Evolutionary conservation across 169 alveolate species (phyloP).

Genomic region (Neospora caninum): DNA sequence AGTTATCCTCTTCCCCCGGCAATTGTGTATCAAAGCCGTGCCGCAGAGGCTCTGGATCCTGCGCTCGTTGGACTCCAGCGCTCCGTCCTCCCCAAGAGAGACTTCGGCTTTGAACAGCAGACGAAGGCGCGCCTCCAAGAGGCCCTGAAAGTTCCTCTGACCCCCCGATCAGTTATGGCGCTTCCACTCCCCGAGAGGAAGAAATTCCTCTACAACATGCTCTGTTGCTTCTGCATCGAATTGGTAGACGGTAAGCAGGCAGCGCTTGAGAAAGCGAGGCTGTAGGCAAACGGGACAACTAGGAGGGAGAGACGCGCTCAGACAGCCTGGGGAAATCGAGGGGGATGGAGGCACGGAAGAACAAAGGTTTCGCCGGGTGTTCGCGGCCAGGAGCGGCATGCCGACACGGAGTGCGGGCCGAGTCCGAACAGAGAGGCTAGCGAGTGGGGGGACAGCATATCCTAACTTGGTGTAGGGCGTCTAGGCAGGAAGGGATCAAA

Average conservation of each 20-base stretch:
- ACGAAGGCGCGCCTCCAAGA: not conserved
- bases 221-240: conserved; percentile 48
- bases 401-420: too few relatives aligned
- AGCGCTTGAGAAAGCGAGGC: too few relatives aligned
- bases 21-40: not conserved
- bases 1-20: conserved; percentile 30
- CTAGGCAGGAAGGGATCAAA: too few relatives aligned
- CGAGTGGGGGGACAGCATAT: too few relatives aligned
- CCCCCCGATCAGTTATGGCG: conserved; percentile 25
- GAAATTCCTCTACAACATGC: conserved; percentile 52
- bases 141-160: conserved; percentile 14
- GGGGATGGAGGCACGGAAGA: too few relatives aligned
- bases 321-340: too few relatives aligned
- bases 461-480: too few relatives aligned
- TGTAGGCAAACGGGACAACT: too few relatives aligned
- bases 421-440: too few relatives aligned
- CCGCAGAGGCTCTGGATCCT: not conserved
- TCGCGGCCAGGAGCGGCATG: too few relatives aligned
- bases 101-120: not conserved
- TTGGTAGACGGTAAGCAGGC: not conserved
- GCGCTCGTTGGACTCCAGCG: not conserved
- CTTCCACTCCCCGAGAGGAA: conserved; percentile 37
- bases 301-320: too few relatives aligned
- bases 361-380: too few relatives aligned
- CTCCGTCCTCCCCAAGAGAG: conserved; percentile 22